These are phyloP conservation scores for Akanthomyces uredinophilus DNA, from an alignment of 2,329 filamentous ascomycete species.

Conservation along the genomic window DNA sequence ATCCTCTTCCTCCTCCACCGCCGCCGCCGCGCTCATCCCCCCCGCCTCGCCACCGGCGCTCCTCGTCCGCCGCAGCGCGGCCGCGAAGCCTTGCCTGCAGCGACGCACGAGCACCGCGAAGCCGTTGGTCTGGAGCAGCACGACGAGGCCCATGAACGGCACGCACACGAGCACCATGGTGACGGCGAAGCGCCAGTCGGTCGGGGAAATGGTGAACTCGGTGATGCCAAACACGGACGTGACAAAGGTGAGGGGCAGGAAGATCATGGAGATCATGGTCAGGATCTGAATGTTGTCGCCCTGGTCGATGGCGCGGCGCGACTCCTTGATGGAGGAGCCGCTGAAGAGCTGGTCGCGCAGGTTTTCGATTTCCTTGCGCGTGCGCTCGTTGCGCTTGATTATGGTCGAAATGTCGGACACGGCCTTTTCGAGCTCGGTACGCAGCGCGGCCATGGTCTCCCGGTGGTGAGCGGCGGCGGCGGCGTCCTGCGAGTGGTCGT, in stretches of 20 bases:
- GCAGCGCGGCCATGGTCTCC: conserved; percentile 41
- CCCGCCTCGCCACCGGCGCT: not conserved
- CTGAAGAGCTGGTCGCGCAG: conserved; percentile 58
- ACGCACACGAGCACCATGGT: conserved; percentile 63
- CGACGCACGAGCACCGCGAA: conserved; percentile 28
- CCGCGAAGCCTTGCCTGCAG: not conserved
- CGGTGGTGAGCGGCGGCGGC: conserved; percentile 41
- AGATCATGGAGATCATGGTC: conserved; percentile 57
- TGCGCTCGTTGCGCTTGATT: conserved; percentile 46
- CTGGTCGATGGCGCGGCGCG: conserved; percentile 56
- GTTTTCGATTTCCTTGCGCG: conserved; percentile 49
- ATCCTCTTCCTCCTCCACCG: not conserved
- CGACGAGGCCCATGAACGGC: conserved; percentile 44
- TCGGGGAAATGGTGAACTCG: conserved; percentile 35
- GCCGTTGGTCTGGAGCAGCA: conserved; percentile 39
- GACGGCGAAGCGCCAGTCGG: conserved; percentile 41
- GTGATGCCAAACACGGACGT: conserved; percentile 55
- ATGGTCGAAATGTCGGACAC: conserved; percentile 44
- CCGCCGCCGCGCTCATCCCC: not conserved
- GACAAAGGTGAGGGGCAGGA: conserved; percentile 57
- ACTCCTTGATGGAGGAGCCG: conserved; percentile 58
- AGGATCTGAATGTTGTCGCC: conserved; percentile 57
- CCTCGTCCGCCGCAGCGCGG: not conserved
- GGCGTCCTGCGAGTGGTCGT: no score
- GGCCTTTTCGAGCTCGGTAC: conserved; percentile 45